Conservation (phyloP, 176 grass and related monocot species). For the Carex littledalei region DNA sequence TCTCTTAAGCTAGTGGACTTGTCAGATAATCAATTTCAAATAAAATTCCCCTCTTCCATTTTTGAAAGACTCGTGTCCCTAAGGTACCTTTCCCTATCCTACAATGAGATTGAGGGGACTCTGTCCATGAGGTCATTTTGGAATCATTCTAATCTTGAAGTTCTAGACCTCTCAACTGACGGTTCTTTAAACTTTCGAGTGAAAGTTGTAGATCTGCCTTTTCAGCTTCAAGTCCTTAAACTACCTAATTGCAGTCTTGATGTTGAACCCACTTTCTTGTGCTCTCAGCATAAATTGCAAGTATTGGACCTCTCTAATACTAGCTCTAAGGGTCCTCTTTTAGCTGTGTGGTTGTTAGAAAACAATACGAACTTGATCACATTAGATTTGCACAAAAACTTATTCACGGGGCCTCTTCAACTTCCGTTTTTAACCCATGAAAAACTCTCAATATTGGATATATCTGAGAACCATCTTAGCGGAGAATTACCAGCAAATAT, state of each 20-base stretch:
- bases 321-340: neutral
- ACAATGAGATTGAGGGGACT: too few species aligned
- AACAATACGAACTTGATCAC: neutral
- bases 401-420: neutral
- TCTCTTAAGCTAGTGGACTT: slow-evolving; percentile 1
- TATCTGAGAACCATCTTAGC: slow-evolving; percentile 11
- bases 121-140: neutral
- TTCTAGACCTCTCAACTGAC: neutral
- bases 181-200: neutral
- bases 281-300: too few species aligned
- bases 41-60: neutral
- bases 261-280: slow-evolving; percentile 21
- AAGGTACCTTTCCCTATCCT: neutral
- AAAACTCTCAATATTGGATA: neutral
- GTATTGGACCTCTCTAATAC: too few species aligned
- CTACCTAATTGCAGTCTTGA: slow-evolving; percentile 28
- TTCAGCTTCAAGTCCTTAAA: slow-evolving; percentile 5
- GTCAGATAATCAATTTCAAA: neutral
- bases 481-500: slow-evolving; percentile 21
- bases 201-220: slow-evolving; percentile 7
- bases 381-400: slow-evolving; percentile 25
- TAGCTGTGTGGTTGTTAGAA: slow-evolving; percentile 25
- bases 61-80: slow-evolving; percentile 6
- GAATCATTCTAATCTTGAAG: neutral
- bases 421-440: neutral